Evolutionary conservation across 2,329 filamentous ascomycete genomes (phyloP).

Genomic region (Apiospora rasikravindrae): DNA sequence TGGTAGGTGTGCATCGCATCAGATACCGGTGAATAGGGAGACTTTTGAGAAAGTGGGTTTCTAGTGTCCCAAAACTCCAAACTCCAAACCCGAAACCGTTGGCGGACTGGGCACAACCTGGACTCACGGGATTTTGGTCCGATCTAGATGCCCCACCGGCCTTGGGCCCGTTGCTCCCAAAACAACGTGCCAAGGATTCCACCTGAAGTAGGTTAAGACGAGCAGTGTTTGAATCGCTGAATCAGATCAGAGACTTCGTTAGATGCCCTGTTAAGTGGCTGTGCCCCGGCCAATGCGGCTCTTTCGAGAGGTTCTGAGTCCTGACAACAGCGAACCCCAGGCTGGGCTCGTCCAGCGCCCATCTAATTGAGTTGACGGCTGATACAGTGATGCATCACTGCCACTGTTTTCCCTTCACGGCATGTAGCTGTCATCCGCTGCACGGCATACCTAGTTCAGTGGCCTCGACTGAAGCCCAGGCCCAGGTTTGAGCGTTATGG

Average conservation of each 20-base stretch:
- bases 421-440: background rate
- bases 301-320: background rate
- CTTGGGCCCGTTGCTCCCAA: background rate
- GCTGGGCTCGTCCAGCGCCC: background rate
- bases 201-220: slow-evolving; percentile 13
- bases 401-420: background rate
- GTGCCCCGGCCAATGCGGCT: background rate
- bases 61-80: slow-evolving; percentile 4
- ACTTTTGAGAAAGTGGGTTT: background rate
- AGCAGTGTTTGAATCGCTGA: slow-evolving; percentile 12
- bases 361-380: slow-evolving; percentile 13
- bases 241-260: slow-evolving; percentile 1
- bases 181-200: background rate
- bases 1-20: background rate
- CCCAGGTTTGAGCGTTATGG: background rate
- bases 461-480: background rate
- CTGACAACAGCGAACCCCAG: background rate
- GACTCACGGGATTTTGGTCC: background rate
- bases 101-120: background rate
- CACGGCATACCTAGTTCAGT: slow-evolving; percentile 5
- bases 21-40: background rate
- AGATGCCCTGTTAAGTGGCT: slow-evolving; percentile 4
- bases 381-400: background rate
- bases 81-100: background rate
- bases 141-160: slow-evolving; percentile 7